Evolutionary conservation across 2,329 filamentous ascomycete genomes (phyloP).

Genomic region (Dothideomycetidae sp.): DNA sequence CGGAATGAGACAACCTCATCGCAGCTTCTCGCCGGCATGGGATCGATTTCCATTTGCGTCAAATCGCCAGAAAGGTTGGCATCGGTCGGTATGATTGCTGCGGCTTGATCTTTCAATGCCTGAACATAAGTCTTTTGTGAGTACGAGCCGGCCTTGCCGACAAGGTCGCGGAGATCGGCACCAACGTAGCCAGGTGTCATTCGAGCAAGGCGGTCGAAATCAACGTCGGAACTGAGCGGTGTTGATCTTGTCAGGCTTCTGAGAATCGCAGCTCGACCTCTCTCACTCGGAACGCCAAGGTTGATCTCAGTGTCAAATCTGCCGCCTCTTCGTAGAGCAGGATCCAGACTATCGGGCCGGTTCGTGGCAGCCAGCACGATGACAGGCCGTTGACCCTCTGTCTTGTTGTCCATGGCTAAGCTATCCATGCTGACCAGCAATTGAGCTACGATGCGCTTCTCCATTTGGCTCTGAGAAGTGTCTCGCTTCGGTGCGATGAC

Average conservation of each 20-base stretch:
- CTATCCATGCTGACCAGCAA: slow-evolving; percentile 76
- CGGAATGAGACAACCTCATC: slow-evolving; percentile 22
- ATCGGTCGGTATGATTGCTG: slow-evolving; percentile 15
- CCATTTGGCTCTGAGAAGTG: slow-evolving; percentile 73
- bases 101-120: slow-evolving; percentile 31
- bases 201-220: slow-evolving; percentile 62
- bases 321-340: slow-evolving; percentile 57
- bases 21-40: slow-evolving; percentile 15
- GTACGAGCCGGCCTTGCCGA: slow-evolving; percentile 49
- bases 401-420: slow-evolving; percentile 46
- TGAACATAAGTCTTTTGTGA: slow-evolving; percentile 48
- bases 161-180: slow-evolving; percentile 64
- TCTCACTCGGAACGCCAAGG: slow-evolving; percentile 71
- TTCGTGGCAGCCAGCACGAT: slow-evolving; percentile 89
- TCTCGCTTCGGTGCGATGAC: slow-evolving; percentile 79
- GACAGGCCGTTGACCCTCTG: slow-evolving; percentile 61
- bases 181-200: slow-evolving; percentile 87
- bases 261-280: slow-evolving; percentile 64
- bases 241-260: slow-evolving; percentile 54
- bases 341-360: slow-evolving; percentile 71
- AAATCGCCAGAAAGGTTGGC: neutral
- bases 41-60: slow-evolving; percentile 40
- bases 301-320: slow-evolving; percentile 75
- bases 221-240: slow-evolving; percentile 51
- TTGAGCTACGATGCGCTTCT: slow-evolving; percentile 72